Base-by-base conservation (phyloP, 2,329 filamentous ascomycete species). In the Acrodontium crateriforme region DNA sequence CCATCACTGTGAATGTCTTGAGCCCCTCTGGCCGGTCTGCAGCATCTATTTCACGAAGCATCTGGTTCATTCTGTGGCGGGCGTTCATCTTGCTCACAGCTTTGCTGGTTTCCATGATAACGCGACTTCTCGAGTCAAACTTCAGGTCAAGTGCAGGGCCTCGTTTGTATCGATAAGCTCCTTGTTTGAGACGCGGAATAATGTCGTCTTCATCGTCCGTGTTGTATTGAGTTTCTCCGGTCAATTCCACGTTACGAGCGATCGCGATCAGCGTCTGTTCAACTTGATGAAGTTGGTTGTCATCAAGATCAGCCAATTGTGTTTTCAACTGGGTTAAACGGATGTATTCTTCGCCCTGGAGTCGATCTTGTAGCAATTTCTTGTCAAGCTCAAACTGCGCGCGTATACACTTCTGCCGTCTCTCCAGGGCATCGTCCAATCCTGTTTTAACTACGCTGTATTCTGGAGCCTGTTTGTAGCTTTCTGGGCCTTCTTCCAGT, bases 401-500 rank as follows among this genome's bases (percentile, higher is more conserved):
- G 18, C 57, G 41, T 19, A 63, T 32, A 20, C 53, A 45, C 16
- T 43, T 46, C 17, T 60, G 47, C 16, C 60, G 50, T 15, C 43
- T 32, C 16, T 55, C 57, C 22, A 63, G 56, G 22, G 59, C 57
- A 17, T 56, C 40, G 31, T 67, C 55, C 9, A 82, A 60, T 10
- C 69, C 58, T 3, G 54, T 47, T 40, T 64, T 59, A 30, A 77
- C 54, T 5, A 32, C 28, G 9, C 21, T 31, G 11, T 70, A 71
- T 44, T 74, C 69, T 5, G 60, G 55, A 9, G 62, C 62, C 37
- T 65, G 50, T 44, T 67, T 62, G 52, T 73, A 60, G 24, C 57
- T 59, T 6, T 65, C 53, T 6, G 66, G 59, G 28, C 71, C 61
- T 26, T 64, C 56, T 36, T 71, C 59, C 33, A 79, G 54, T 33